These are phyloP conservation scores for Salix exigua DNA, from an alignment of 345 rosid genomes.

Conservation along the genomic window DNA sequence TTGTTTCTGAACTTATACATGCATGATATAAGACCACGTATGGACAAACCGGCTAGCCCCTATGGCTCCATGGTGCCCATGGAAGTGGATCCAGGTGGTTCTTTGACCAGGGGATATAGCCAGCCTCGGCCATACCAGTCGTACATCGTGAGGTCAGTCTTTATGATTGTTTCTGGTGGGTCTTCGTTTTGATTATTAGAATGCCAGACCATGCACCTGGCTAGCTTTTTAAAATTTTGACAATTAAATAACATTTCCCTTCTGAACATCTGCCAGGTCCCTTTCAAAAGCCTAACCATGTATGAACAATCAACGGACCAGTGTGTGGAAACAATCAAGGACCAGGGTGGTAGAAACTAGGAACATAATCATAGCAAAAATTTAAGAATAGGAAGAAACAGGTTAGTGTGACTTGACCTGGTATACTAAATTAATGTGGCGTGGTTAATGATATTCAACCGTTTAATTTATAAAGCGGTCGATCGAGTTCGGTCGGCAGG, in stretches of 20 bases:
- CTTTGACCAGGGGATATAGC: background rate
- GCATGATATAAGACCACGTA: background rate
- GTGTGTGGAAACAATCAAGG: background rate
- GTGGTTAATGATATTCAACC: background rate
- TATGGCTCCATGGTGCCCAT: background rate
- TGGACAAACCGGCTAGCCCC: background rate
- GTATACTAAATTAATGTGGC: background rate
- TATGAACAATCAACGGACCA: background rate
- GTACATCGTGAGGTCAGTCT: slow-evolving; percentile 1
- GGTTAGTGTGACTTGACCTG: background rate
- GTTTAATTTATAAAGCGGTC: background rate
- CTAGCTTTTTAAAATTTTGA: background rate
- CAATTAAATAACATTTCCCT: background rate
- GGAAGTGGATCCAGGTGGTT: background rate
- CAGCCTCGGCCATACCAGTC: background rate
- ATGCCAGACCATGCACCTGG: background rate
- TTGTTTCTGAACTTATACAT: background rate
- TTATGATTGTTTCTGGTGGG: background rate
- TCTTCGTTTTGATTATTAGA: background rate
- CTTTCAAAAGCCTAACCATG: background rate
- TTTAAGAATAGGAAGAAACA: background rate
- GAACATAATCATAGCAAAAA: background rate
- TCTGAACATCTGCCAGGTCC: background rate
- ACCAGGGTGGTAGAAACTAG: background rate
- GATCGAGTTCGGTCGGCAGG: background rate